Evolutionary conservation across 495 filamentous ascomycete genomes (phyloP).

Genomic region (Terfezia boudieri): DNA sequence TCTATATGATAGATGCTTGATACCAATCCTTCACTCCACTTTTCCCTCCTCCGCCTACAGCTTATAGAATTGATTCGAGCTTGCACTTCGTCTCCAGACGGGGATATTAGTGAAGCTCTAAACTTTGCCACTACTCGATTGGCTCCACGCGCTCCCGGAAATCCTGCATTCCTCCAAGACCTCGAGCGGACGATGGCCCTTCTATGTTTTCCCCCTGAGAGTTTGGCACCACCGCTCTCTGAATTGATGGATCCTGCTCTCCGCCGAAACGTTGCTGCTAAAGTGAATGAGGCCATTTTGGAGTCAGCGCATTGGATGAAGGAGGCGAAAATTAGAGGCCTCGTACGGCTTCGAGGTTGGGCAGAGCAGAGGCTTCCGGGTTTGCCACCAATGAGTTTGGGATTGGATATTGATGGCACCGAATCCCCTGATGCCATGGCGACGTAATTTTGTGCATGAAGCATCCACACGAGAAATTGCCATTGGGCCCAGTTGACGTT

Average conservation of each 20-base stretch:
- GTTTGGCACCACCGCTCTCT: slow-evolving; percentile 50
- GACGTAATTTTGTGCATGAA: too few relatives aligned
- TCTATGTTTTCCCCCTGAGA: slow-evolving; percentile 61
- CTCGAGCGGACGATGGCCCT: slow-evolving; percentile 85
- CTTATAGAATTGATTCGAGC: slow-evolving; percentile 77
- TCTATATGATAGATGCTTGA: slow-evolving; percentile 51
- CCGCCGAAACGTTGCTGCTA: slow-evolving; percentile 54
- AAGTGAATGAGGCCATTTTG: slow-evolving; percentile 75
- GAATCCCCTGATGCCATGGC: not conserved
- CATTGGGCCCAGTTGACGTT: too few relatives aligned
- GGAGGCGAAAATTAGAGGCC: slow-evolving; percentile 55
- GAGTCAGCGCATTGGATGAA: slow-evolving; percentile 42
- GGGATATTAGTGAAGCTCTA: slow-evolving; percentile 61
- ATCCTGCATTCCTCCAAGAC: slow-evolving; percentile 60
- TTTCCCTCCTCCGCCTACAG: slow-evolving; percentile 73
- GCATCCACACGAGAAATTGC: too few relatives aligned
- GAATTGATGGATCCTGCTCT: slow-evolving; percentile 57
- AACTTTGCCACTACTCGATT: slow-evolving; percentile 72
- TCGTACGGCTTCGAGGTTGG: slow-evolving; percentile 68
- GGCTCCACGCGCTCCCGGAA: slow-evolving; percentile 57
- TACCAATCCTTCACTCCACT: slow-evolving; percentile 61
- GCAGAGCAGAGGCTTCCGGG: slow-evolving; percentile 58
- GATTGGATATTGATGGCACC: slow-evolving; percentile 27
- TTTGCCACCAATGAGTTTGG: slow-evolving; percentile 49
- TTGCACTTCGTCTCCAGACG: slow-evolving; percentile 37